phyloP scores from a whole-genome alignment of 2,329 filamentous ascomycete genomes.

The Didymellaceae sp. region DNA sequence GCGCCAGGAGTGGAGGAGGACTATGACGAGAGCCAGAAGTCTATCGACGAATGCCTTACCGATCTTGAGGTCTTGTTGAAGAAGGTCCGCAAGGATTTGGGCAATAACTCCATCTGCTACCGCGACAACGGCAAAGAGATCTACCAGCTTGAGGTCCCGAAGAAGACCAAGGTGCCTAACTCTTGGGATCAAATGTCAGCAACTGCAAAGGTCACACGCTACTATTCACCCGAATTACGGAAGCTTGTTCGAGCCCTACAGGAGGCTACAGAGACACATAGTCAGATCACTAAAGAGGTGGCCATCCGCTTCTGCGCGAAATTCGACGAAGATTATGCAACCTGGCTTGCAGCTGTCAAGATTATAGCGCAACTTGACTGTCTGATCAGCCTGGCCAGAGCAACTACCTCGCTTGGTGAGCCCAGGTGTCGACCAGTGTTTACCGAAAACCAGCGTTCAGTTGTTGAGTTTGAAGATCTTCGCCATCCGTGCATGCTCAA shows the following conservation, averaged over 20 bases:
- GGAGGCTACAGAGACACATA: slow-evolving; percentile 92
- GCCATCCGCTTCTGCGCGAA: slow-evolving; percentile 81
- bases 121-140: slow-evolving; percentile 92
- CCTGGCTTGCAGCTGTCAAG: slow-evolving; percentile 88
- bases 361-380: slow-evolving; percentile 94
- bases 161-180: slow-evolving; percentile 85
- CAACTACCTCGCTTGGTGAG: slow-evolving; percentile 81
- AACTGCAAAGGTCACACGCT: slow-evolving; percentile 87
- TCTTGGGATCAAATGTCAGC: slow-evolving; percentile 97
- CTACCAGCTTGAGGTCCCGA: slow-evolving; percentile 89
- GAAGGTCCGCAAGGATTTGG: slow-evolving; percentile 74
- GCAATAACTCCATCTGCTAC: slow-evolving; percentile 66
- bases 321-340: slow-evolving; percentile 85
- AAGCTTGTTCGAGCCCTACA: slow-evolving; percentile 84
- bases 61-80: slow-evolving; percentile 75
- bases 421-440: slow-evolving; percentile 91
- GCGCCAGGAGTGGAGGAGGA: slow-evolving; percentile 88
- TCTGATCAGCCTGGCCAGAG: slow-evolving; percentile 88
- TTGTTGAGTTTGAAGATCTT: slow-evolving; percentile 90
- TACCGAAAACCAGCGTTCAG: slow-evolving; percentile 80
- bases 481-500: slow-evolving; percentile 94
- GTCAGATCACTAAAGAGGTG: slow-evolving; percentile 88
- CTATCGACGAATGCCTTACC: slow-evolving; percentile 75
- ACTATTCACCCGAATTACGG: slow-evolving; percentile 87
- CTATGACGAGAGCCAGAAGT: slow-evolving; percentile 83